Percentiles rank a stretch among this genome's conserved stretches.
Evolutionary conservation across 2,329 filamentous ascomycete genomes (phyloP).

Genomic region (Podosphaera fusca): DNA sequence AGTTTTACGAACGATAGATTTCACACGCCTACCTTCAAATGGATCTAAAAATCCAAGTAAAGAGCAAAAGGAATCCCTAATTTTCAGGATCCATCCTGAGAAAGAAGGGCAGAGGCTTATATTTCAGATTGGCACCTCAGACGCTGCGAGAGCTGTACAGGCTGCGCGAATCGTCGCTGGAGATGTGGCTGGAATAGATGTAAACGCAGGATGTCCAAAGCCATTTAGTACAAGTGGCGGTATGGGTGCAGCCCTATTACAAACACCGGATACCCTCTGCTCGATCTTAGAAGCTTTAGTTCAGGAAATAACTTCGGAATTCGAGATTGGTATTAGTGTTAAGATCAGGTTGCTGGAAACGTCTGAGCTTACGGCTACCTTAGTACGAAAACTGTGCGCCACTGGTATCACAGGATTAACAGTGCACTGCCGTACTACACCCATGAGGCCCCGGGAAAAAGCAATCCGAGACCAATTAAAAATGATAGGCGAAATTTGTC

Average conservation of each 20-base stretch:
- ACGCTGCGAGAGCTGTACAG: conserved; percentile 59
- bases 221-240: conserved; percentile 82
- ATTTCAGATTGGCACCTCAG: conserved; percentile 79
- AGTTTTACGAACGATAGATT: conserved; percentile 61
- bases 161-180: conserved; percentile 64
- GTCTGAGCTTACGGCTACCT: conserved; percentile 45
- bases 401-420: conserved; percentile 88
- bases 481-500: conserved; percentile 66
- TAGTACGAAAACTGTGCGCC: conserved; percentile 56
- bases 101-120: conserved; percentile 55
- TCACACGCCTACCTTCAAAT: conserved; percentile 52
- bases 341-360: conserved; percentile 82
- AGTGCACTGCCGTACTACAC: conserved; percentile 84
- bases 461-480: conserved; percentile 68
- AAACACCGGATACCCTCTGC: conserved; percentile 62
- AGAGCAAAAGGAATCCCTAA: conserved; percentile 38
- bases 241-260: conserved; percentile 83
- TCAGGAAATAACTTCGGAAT: conserved; percentile 48
- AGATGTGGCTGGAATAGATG: conserved; percentile 83
- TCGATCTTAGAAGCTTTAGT: conserved; percentile 70
- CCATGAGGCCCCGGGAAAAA: conserved; percentile 76
- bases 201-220: conserved; percentile 96
- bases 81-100: conserved; percentile 64
- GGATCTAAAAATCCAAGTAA: conserved; percentile 32
- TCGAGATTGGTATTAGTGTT: conserved; percentile 81